These are phyloP conservation scores for Termitomyces sp. DNA, from an alignment of 768 basidiomycete species.

Conservation along the genomic window DNA sequence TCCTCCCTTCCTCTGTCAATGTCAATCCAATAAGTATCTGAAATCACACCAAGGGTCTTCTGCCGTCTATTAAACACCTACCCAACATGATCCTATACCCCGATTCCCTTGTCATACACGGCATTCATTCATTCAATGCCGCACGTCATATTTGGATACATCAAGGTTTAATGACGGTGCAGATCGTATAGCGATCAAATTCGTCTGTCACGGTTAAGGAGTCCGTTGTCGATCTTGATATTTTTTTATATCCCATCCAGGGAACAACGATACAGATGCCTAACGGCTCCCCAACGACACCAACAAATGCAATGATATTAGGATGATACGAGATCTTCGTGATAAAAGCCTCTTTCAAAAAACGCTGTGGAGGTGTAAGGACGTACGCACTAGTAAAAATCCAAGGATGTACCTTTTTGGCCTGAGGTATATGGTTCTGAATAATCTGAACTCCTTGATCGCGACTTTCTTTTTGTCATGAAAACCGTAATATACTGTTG, in stretches of 20 bases:
- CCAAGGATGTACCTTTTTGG: conserved; percentile 5
- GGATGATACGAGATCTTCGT: conserved; percentile 17
- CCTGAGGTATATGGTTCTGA: background rate
- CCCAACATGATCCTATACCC: too few relatives aligned
- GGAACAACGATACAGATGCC: conserved; percentile 20
- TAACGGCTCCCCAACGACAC: conserved; percentile 12
- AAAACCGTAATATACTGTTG: conserved; percentile 13
- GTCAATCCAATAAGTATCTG: too few relatives aligned
- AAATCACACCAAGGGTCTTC: too few relatives aligned
- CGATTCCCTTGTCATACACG: too few relatives aligned
- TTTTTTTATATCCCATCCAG: conserved; percentile 26
- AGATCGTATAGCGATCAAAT: too few relatives aligned
- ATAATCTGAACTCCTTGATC: conserved; percentile 15
- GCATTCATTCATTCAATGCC: too few relatives aligned
- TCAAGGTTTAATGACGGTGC: too few relatives aligned
- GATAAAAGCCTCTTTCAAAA: conserved; percentile 17
- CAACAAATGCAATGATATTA: conserved; percentile 18
- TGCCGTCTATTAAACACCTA: too few relatives aligned
- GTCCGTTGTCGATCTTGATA: too few relatives aligned
- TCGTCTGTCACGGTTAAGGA: too few relatives aligned
- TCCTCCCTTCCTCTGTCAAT: too few relatives aligned
- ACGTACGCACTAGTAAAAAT: background rate
- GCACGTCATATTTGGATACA: too few relatives aligned
- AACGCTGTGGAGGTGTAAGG: conserved; percentile 2
- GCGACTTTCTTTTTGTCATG: conserved; percentile 8